These are phyloP conservation scores for Solanum tarapatanum DNA, from an alignment of 257 asterid genomes.

Conservation along the genomic window DNA sequence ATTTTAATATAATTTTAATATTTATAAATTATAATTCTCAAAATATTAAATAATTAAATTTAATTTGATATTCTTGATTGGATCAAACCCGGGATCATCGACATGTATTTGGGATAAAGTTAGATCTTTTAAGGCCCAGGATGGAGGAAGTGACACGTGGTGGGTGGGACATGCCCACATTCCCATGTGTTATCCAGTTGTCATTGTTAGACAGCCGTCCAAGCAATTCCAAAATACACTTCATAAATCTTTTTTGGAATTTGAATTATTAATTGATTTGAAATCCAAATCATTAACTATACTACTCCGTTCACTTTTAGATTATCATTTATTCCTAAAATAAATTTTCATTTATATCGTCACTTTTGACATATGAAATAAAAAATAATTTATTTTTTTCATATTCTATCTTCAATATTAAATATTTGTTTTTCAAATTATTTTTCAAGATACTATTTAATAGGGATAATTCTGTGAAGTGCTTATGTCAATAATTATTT, in stretches of 20 bases:
- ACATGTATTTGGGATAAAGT: background rate
- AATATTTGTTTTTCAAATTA: no score
- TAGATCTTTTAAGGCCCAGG: background rate
- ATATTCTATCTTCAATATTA: no score
- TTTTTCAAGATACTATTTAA: no score
- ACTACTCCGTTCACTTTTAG: background rate
- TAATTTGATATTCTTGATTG: background rate
- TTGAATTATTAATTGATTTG: background rate
- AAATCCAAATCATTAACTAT: background rate
- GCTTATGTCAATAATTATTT: no score
- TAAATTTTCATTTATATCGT: no score
- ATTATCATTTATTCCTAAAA: no score
- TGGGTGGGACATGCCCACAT: conserved; percentile 9
- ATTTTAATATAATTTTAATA: no score
- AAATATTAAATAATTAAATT: no score
- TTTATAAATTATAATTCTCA: no score
- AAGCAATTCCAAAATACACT: background rate
- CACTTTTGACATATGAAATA: no score
- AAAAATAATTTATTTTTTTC: no score
- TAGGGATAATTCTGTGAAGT: no score
- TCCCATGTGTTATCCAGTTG: conserved; percentile 50
- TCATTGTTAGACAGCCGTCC: background rate
- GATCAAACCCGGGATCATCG: background rate
- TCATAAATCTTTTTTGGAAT: background rate
- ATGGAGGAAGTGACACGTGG: background rate